phyloP scores from a whole-genome alignment of 305 asterid species.

The Solanum hybrid region DNA sequence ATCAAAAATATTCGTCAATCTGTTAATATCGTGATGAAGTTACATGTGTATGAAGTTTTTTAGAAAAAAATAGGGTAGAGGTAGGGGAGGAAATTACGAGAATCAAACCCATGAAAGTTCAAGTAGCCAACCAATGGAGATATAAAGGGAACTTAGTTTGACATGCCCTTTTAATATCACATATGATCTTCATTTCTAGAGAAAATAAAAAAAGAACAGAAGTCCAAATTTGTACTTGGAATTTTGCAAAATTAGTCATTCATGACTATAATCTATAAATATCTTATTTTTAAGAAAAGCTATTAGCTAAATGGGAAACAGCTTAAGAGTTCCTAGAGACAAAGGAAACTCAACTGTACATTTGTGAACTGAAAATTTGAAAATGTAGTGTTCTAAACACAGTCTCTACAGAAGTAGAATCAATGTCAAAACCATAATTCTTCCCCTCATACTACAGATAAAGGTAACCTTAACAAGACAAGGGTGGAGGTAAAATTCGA shows the following conservation, averaged over 20 bases:
- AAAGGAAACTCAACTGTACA: conserved; percentile 15
- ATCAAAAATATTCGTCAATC: neutral
- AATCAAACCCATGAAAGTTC: neutral
- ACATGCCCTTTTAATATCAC: neutral
- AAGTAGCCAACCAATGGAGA: too few species aligned
- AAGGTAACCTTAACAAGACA: conserved; percentile 47
- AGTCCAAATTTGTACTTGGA: neutral
- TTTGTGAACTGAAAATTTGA: conserved; percentile 27
- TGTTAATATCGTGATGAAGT: neutral
- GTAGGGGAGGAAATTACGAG: neutral
- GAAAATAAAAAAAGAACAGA: neutral
- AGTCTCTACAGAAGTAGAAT: conserved; percentile 47
- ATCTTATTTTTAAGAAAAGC: too few species aligned
- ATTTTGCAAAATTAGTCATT: neutral
- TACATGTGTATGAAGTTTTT: neutral
- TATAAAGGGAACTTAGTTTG: neutral
- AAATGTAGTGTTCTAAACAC: conserved; percentile 38
- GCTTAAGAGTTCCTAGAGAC: neutral
- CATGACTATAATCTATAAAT: neutral
- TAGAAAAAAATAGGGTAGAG: neutral
- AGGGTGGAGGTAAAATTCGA: conserved; percentile 53
- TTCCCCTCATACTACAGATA: conserved; percentile 74
- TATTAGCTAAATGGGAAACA: neutral
- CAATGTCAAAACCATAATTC: conserved; percentile 76
- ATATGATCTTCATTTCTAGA: neutral